phyloP scores from a whole-genome alignment of 768 basidiomycete species.

The Mycena venus region DNA sequence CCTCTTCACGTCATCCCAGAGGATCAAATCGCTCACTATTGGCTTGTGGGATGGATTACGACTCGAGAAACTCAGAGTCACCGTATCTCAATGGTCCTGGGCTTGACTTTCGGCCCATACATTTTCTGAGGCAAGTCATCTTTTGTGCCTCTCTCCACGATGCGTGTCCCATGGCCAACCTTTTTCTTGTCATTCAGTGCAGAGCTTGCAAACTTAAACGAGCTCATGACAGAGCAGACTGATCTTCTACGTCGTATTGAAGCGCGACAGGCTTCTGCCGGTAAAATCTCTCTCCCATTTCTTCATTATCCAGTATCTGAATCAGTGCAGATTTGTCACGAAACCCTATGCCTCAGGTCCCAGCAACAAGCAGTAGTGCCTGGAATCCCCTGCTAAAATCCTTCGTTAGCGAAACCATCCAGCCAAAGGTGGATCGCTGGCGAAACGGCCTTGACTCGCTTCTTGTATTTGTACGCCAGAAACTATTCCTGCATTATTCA shows the following conservation, averaged over 20 bases:
- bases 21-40: no score
- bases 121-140: no score
- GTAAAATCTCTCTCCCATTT: neutral
- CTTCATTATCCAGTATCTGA: neutral
- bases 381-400: constrained; percentile 32
- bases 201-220: neutral
- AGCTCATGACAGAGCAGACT: neutral
- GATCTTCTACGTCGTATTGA: neutral
- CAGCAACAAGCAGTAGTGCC: constrained; percentile 32
- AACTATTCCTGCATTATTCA: no score
- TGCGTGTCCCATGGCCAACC: no score
- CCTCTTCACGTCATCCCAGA: no score
- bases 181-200: no score
- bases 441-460: constrained; percentile 29
- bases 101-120: no score
- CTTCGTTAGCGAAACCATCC: neutral
- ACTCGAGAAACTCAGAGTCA: no score
- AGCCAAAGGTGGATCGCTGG: constrained; percentile 33
- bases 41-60: no score
- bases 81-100: no score
- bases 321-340: constrained; percentile 9
- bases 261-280: neutral
- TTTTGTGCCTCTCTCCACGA: no score
- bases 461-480: constrained; percentile 30
- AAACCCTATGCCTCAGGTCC: constrained; percentile 26